phyloP scores from a whole-genome alignment of 345 rosid genomes.

The Lagerstroemia speciosa region DNA sequence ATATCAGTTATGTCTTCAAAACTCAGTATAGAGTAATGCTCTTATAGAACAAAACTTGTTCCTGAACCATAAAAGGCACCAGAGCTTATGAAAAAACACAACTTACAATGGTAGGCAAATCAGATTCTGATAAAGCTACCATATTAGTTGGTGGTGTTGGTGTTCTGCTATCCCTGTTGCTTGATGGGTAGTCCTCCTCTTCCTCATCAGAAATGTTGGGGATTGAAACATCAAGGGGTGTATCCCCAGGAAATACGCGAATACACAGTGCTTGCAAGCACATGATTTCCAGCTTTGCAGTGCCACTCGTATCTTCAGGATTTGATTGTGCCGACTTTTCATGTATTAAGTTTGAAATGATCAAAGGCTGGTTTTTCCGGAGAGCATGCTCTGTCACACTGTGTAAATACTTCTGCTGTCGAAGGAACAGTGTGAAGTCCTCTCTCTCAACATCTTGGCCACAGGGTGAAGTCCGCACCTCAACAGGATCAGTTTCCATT shows the following conservation, averaged over 20 bases:
- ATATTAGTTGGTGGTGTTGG: constrained; percentile 17
- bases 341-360: constrained; percentile 58
- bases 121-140: constrained; percentile 39
- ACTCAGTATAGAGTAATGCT: neutral
- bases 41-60: neutral
- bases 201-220: constrained; percentile 27
- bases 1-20: neutral
- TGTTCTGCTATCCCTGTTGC: constrained; percentile 23
- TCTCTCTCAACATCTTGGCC: constrained; percentile 39
- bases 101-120: constrained; percentile 54
- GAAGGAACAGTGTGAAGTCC: constrained; percentile 41
- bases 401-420: constrained; percentile 56
- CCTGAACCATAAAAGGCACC: neutral
- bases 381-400: constrained; percentile 67
- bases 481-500: constrained; percentile 48
- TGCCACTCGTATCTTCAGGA: constrained; percentile 42
- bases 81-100: neutral
- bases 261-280: constrained; percentile 70
- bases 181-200: constrained; percentile 27
- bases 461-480: constrained; percentile 26
- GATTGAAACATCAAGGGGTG: constrained; percentile 31
- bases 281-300: constrained; percentile 51
- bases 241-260: constrained; percentile 34
- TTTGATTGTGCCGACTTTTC: constrained; percentile 39
- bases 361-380: constrained; percentile 57